Conservation (phyloP, 768 basidiomycete species). For the Tulasnella sp. region DNA sequence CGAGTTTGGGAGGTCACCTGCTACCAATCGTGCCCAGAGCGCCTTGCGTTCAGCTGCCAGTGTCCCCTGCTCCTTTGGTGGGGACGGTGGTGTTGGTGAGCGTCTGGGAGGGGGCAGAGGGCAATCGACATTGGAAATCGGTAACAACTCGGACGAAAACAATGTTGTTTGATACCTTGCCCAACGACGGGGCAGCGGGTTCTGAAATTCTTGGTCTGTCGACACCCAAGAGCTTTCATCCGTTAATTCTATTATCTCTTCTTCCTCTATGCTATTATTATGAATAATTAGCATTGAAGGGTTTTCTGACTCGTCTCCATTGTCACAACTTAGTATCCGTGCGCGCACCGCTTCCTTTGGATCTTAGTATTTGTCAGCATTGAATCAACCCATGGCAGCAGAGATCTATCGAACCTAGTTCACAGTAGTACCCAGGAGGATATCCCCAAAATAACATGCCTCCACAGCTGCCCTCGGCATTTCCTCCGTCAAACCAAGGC, state of each 20-base stretch:
- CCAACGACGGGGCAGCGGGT: neutral
- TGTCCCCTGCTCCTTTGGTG: neutral
- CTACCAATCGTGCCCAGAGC: constrained; percentile 32
- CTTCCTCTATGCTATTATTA: neutral
- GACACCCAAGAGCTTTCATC: neutral
- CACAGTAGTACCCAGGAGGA: constrained; percentile 53
- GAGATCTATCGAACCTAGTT: constrained; percentile 11
- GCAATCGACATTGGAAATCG: constrained; percentile 6
- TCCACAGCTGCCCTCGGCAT: constrained; percentile 6
- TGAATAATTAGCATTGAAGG: neutral
- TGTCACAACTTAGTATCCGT: constrained; percentile 35
- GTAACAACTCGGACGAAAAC: constrained; percentile 1
- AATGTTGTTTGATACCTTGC: constrained; percentile 8
- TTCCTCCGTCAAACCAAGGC: constrained; percentile 35
- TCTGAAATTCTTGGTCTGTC: neutral
- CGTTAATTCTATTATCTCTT: neutral
- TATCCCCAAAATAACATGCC: constrained; percentile 65
- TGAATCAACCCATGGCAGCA: neutral
- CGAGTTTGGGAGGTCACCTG: neutral
- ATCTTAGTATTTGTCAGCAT: constrained; percentile 25
- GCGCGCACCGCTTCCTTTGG: constrained; percentile 39
- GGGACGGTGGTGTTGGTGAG: constrained; percentile 22
- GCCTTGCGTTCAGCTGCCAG: constrained; percentile 28
- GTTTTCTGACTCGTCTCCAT: neutral
- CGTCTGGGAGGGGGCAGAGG: constrained; percentile 20